Evolutionary conservation across 495 filamentous ascomycete genomes (phyloP).

Genomic region (Ascodesmis nigricans): DNA sequence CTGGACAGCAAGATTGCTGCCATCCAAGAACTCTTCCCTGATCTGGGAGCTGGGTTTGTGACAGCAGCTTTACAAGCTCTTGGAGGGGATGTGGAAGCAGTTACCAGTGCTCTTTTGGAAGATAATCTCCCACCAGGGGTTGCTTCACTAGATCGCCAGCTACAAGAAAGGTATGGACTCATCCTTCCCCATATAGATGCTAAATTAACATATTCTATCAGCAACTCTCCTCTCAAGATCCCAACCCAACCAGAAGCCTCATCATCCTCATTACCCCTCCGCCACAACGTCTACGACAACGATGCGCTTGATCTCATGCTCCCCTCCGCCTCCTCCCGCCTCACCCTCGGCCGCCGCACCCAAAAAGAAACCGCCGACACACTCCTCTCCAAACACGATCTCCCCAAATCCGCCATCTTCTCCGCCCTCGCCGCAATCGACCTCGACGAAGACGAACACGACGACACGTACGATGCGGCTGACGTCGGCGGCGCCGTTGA

Average conservation of each 20-base stretch:
- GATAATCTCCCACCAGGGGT: conserved; percentile 47
- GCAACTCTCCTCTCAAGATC: conserved; percentile 23
- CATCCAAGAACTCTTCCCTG: conserved; percentile 81
- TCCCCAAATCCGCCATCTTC: conserved; percentile 68
- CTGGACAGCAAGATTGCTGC: conserved; percentile 63
- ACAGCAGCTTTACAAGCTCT: conserved; percentile 60
- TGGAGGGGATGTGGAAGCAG: conserved; percentile 50
- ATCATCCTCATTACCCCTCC: conserved; percentile 23
- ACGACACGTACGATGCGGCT: conserved; percentile 84
- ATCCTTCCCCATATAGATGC: no score
- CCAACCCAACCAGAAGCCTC: conserved; percentile 23
- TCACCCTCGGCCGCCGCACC: conserved; percentile 59
- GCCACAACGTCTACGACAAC: conserved; percentile 54
- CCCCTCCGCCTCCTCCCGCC: conserved; percentile 29
- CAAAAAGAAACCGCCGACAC: conserved; percentile 39
- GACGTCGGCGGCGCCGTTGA: conserved; percentile 83
- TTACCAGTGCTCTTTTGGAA: conserved; percentile 68
- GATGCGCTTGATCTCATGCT: conserved; percentile 61
- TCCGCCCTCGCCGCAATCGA: conserved; percentile 82
- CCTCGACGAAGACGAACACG: conserved; percentile 84
- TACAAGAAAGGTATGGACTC: no score
- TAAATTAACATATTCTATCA: conserved; percentile 13
- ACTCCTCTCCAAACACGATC: conserved; percentile 31
- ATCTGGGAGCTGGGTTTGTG: conserved; percentile 67
- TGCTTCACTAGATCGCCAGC: conserved; percentile 30